Evolutionary conservation across 2,329 filamentous ascomycete species (phyloP), one percentile per base, ranked within the genome.

Genomic region (Tympanopsis confertula): DNA sequence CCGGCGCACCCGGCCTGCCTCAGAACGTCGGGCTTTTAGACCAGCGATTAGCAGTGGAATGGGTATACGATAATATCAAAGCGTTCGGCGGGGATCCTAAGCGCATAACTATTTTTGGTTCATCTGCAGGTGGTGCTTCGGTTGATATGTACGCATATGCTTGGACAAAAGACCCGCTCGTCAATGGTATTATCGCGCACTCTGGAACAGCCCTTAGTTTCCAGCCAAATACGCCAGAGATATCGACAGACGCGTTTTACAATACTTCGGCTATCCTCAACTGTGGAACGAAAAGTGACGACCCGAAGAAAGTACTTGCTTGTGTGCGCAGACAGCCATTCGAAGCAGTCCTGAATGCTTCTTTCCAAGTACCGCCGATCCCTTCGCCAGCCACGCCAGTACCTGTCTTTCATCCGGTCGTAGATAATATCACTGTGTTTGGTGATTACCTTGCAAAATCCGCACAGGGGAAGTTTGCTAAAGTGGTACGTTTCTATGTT

Each of bases 91-190:
- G 48, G 5, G 47, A 51, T 32, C 46, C 48, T 1, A 22, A 17
- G 3, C 42, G 41, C 19, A 47, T 49, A 14, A 49, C 44, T 13
- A 40, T 50, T 20, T 50, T 49, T 38, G 48, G 48, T 12, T 41
- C 50, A 38, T 46, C 43, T 28, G 48, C 47, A 14, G 47, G 48
- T 24, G 45, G 42, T n/a, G 42, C 42, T 36, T 42, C 43, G 7
- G 47, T 50, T 13, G 42, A 45, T 19, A 20, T 20, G 15, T 42
- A 43, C 22, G 22, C 39, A 14, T 44, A 44, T 35, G 39, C 42
- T 7, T 45, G 37, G 36, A 37, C 37, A 13, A 18, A 42, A 5
- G 42, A 45, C 19, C 43, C 43, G 3, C 44, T 45, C 20, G 39
- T 44, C 20, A 17, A 32, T 5, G 43, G 26, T 13, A 36, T 38